Percentiles rank a stretch among this genome's conserved stretches.
These are phyloP conservation scores for Yamadazyma phyllophila DNA, from an alignment of 805 yeast genomes.

Conservation along the genomic window DNA sequence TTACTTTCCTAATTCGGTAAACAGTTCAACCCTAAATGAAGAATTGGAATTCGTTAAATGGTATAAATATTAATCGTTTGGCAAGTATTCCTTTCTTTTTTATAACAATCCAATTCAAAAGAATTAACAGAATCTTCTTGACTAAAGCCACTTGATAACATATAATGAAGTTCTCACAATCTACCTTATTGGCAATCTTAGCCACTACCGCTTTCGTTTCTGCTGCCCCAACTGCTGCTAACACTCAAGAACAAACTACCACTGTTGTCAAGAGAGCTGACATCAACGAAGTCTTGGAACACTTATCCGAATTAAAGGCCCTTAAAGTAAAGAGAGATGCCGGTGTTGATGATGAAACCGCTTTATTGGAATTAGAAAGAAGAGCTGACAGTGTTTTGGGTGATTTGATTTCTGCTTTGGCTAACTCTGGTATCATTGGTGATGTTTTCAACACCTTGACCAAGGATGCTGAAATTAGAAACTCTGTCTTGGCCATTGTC, in stretches of 20 bases:
- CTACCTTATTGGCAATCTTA: slow-evolving; percentile 40
- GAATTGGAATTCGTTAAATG: neutral
- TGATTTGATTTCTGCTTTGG: slow-evolving; percentile 35
- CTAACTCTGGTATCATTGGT: slow-evolving; percentile 37
- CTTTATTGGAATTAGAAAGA: slow-evolving; percentile 24
- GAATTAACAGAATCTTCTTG: neutral
- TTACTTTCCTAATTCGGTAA: slow-evolving; percentile 10
- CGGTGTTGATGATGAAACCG: slow-evolving; percentile 25
- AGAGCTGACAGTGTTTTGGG: slow-evolving; percentile 37
- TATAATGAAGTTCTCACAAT: slow-evolving; percentile 39
- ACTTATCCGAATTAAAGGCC: slow-evolving; percentile 32
- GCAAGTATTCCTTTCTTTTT: slow-evolving; percentile 1
- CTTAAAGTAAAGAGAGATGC: slow-evolving; percentile 36
- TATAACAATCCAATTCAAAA: slow-evolving; percentile 2
- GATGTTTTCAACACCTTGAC: slow-evolving; percentile 37
- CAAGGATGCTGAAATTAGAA: slow-evolving; percentile 26
- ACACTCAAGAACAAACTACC: slow-evolving; percentile 1
- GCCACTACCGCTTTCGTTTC: slow-evolving; percentile 35
- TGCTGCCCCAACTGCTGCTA: slow-evolving; percentile 31
- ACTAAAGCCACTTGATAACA: neutral
- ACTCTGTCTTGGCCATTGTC: slow-evolving; percentile 25
- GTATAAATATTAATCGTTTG: slow-evolving; percentile 2
- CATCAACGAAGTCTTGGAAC: slow-evolving; percentile 29
- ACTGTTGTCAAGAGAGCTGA: slow-evolving; percentile 36
- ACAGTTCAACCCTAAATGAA: neutral